Percentiles rank a stretch among this genome's conserved stretches.
Evolutionary conservation across 2,329 filamentous ascomycete genomes (phyloP).

Genomic region (Sporothrix euskadiensis): DNA sequence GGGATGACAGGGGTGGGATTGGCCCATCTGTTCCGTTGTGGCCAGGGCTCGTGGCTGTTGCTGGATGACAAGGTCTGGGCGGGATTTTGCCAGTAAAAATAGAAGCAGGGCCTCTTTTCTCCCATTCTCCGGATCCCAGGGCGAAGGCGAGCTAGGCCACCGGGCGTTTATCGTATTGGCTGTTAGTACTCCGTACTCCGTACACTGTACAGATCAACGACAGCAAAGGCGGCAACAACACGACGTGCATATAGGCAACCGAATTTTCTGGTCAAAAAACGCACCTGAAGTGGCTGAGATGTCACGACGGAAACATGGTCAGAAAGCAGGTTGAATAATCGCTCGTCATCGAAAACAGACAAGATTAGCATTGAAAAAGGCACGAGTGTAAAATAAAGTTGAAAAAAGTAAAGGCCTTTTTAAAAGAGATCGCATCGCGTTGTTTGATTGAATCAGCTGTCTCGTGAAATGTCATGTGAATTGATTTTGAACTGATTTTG

Average conservation of each 20-base stretch:
- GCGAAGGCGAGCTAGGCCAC: not conserved
- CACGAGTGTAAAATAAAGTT: not conserved
- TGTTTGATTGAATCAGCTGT: not conserved
- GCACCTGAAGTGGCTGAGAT: not conserved
- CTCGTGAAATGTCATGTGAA: not conserved
- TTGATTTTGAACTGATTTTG: not conserved
- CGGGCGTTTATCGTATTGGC: not conserved
- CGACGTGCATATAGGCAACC: conserved; percentile 7
- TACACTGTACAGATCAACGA: not conserved
- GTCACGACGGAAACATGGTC: no score
- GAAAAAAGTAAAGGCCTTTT: not conserved
- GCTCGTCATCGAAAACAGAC: not conserved
- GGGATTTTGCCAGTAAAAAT: conserved; percentile 11
- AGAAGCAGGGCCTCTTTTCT: not conserved
- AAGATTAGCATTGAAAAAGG: not conserved
- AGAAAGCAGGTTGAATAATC: not conserved
- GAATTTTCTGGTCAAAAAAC: not conserved
- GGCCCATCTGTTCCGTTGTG: not conserved
- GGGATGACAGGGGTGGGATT: conserved; percentile 8
- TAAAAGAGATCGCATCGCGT: not conserved
- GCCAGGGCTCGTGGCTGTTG: not conserved
- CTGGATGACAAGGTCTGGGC: conserved; percentile 2
- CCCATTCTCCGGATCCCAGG: not conserved
- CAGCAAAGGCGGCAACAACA: not conserved
- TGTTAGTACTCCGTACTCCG: no score